Evolutionary conservation across 352 stramenopile genomes (phyloP), one percentile per base, ranked within the genome.

Genomic region (Aphanomyces euteiches): DNA sequence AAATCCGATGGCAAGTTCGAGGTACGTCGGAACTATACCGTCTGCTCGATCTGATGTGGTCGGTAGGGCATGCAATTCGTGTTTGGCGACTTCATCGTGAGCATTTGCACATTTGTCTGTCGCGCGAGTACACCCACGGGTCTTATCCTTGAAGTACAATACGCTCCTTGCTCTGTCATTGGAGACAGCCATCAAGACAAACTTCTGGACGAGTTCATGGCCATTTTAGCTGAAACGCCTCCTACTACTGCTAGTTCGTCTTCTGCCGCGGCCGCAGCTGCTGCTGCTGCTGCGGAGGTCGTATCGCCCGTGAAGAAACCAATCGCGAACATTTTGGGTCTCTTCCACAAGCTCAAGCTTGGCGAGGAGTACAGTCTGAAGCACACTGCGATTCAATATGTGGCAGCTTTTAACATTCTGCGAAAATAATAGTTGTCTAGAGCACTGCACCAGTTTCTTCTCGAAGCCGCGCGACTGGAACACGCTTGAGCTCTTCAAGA

Each of bases 1-100:
- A 95, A 95, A 73, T 92, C 84, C 43, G 84, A 95, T 61, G 87
- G 85, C 10, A 86, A 95, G 73, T 95, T 95, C 68, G 87, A 95
- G 80, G 82, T 88, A 66, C 38, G 60, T 21, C 19, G 3, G 21
- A 4, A 8, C 21, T 7, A 6, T 28, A 36, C n/a, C n/a, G 1
- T 34, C 56, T 4, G 19, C n/a, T 38, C 19, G 7, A 8, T 50
- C 40, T 60, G 21, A 40, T 8, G 37, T 3, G 39, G 41, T 17
- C 17, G 6, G 69, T 48, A 89, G 81, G 87, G 87, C 36, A 89
- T 85, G 57, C 84, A 91, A 72, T 95, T 88, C 71, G 74, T 79
- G n/a, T 78, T 95, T 40, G 87, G 87, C 10, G 87, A 95, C 75
- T 95, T 95, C 64, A 75, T 88, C 28, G 84, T 95, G 66, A 90